Percentiles rank a stretch among this genome's conserved stretches.
phyloP scores from a whole-genome alignment of 2,329 filamentous ascomycete species.

The Cladosporium oxysporum region DNA sequence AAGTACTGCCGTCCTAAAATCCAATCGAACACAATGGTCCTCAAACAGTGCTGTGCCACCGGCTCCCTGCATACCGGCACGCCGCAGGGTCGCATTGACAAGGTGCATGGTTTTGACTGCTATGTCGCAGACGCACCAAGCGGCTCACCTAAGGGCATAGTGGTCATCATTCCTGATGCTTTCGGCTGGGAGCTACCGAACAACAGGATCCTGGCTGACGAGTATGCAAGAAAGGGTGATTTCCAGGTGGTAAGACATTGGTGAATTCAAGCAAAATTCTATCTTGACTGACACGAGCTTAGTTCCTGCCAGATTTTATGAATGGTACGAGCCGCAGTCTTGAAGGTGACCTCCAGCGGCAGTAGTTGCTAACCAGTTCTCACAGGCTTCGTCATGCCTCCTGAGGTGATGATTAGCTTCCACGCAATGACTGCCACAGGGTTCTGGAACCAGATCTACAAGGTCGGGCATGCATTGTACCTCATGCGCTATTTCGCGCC shows the following conservation, averaged over 20 bases:
- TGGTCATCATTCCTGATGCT: conserved; percentile 43
- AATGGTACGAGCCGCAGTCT: conserved; percentile 27
- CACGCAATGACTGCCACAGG: conserved; percentile 35
- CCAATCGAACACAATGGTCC: conserved; percentile 22
- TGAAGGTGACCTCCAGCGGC: background rate
- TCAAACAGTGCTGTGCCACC: conserved; percentile 40
- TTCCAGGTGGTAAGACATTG: conserved; percentile 24
- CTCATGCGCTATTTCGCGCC: conserved; percentile 30
- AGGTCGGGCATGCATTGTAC: conserved; percentile 33
- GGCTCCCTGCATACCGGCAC: conserved; percentile 42
- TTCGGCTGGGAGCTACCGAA: conserved; percentile 42
- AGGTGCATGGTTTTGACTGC: conserved; percentile 40
- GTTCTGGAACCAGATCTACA: conserved; percentile 35
- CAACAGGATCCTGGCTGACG: conserved; percentile 41
- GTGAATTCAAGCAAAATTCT: background rate
- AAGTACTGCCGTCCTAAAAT: background rate
- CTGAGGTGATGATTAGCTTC: conserved; percentile 34
- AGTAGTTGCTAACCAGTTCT: background rate
- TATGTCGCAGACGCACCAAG: conserved; percentile 40
- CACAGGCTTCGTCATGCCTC: conserved; percentile 32
- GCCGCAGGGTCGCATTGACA: conserved; percentile 37
- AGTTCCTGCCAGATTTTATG: conserved; percentile 42
- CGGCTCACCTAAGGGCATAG: conserved; percentile 37
- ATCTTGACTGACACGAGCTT: background rate
- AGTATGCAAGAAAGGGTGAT: conserved; percentile 37